Conservation (phyloP, 176 grass and related monocot species). For the Aegilops longissima region DNA sequence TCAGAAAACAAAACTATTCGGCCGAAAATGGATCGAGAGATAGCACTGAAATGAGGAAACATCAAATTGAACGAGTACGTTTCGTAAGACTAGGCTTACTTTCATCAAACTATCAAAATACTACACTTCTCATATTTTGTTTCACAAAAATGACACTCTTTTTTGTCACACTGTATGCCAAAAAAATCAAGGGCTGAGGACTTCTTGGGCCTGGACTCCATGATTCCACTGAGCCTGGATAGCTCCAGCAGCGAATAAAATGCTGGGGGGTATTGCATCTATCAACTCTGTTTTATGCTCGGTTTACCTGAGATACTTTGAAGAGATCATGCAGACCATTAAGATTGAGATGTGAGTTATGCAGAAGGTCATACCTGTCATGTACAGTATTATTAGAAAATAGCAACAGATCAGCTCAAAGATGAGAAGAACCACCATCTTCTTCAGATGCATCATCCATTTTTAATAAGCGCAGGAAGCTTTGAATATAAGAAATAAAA, state of each 20-base stretch:
- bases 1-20: neutral
- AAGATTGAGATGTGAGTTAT: constrained; percentile 94
- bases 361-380: constrained; percentile 87
- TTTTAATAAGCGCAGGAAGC: neutral
- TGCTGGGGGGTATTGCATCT: neutral
- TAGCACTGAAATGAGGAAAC: constrained; percentile 6
- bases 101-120: neutral
- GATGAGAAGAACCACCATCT: constrained; percentile 15
- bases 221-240: neutral
- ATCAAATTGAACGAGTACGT: neutral
- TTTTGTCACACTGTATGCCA: neutral
- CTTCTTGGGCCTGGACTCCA: neutral
- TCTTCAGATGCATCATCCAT: neutral
- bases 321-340: constrained; percentile 85
- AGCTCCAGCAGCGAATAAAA: neutral
- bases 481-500: neutral
- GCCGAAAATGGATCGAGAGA: constrained; percentile 7
- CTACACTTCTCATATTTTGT: neutral
- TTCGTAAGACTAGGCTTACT: neutral
- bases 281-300: neutral
- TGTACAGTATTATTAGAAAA: constrained; percentile 24
- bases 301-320: constrained; percentile 77
- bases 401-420: constrained; percentile 18
- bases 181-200: neutral
- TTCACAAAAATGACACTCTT: neutral